Conservation (phyloP, 1,139 yeast species). For the Candida sojae region DNA sequence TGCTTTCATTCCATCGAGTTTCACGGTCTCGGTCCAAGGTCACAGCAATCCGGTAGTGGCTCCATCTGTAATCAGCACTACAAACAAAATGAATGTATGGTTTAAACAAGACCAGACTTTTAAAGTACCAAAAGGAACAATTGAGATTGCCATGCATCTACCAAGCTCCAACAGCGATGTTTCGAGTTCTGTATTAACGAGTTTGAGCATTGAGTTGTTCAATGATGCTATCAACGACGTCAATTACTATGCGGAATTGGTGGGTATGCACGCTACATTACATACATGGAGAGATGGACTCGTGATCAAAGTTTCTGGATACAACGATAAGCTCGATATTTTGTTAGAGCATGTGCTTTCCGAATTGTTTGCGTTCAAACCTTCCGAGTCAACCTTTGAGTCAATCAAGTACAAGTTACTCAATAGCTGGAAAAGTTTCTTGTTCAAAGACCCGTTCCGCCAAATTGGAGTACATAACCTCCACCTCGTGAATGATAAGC, state of each 20-base stretch:
- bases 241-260: conserved; percentile 82
- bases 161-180: conserved; percentile 66
- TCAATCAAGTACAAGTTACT: conserved; percentile 63
- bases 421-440: conserved; percentile 68
- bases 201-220: conserved; percentile 65
- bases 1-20: conserved; percentile 78
- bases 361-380: conserved; percentile 51
- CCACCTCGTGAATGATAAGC: conserved; percentile 66
- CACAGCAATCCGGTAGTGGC: conserved; percentile 28
- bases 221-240: conserved; percentile 76
- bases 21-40: conserved; percentile 54
- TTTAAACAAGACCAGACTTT: conserved; percentile 88
- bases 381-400: conserved; percentile 61
- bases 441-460: conserved; percentile 72
- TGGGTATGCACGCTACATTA: conserved; percentile 67
- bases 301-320: conserved; percentile 69
- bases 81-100: conserved; percentile 60
- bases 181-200: conserved; percentile 55
- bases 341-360: conserved; percentile 62
- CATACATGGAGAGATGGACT: conserved; percentile 70
- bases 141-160: conserved; percentile 63
- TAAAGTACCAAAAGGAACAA: conserved; percentile 82
- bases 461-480: conserved; percentile 69
- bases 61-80: conserved; percentile 41
- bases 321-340: conserved; percentile 74